These are phyloP conservation scores for Suillus fuscotomentosus DNA, from an alignment of 768 basidiomycete species.

Conservation along the genomic window DNA sequence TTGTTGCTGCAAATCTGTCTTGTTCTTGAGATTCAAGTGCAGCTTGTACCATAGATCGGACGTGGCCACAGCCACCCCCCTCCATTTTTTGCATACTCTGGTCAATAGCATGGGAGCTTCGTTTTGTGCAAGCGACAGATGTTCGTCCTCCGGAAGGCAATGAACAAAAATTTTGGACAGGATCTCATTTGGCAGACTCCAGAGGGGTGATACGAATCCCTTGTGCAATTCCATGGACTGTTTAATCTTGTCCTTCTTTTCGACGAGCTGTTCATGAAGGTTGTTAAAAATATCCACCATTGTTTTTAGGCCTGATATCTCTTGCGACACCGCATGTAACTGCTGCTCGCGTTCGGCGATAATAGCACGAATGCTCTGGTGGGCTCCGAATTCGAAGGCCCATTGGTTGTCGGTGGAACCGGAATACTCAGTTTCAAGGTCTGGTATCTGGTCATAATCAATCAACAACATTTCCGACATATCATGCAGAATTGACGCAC, in stretches of 20 bases:
- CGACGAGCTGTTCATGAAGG: background rate
- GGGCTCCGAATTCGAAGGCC: background rate
- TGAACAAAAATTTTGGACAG: background rate
- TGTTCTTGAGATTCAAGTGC: background rate
- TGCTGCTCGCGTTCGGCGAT: background rate
- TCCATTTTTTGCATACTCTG: background rate
- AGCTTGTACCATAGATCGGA: background rate
- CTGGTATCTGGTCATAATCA: background rate
- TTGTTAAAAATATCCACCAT: background rate
- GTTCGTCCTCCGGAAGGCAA: background rate
- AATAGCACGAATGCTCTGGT: background rate
- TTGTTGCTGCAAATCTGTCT: background rate
- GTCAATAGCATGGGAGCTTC: background rate
- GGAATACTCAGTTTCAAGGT: background rate
- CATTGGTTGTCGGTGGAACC: background rate
- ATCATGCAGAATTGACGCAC: background rate
- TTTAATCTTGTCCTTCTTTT: background rate
- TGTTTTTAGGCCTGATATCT: background rate
- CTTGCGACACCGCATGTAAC: background rate
- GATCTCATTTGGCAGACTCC: background rate
- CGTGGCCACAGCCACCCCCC: background rate
- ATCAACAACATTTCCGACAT: background rate
- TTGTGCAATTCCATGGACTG: background rate
- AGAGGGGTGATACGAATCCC: background rate
- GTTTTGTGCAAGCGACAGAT: background rate